Evolutionary conservation across 2,329 filamentous ascomycete genomes (phyloP).

Genomic region (Colletotrichum magnum): DNA sequence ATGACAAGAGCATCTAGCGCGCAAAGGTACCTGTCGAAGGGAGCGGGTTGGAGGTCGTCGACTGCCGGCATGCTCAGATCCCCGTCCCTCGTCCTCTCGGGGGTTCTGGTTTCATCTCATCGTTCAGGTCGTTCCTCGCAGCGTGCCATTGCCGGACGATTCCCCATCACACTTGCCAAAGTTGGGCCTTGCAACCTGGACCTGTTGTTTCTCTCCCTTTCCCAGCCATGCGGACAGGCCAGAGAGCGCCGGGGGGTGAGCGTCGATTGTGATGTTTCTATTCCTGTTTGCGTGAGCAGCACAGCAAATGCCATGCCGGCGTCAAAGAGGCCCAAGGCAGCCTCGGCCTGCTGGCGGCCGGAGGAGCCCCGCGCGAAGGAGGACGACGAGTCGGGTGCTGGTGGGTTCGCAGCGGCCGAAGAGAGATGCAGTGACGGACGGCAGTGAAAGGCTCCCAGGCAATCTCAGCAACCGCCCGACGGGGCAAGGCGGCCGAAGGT

Average conservation of each 20-base stretch:
- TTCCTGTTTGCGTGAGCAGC: slow-evolving; percentile 27
- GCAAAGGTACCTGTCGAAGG: slow-evolving; percentile 8
- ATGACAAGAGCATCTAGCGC: slow-evolving; percentile 10
- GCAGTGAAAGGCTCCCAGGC: slow-evolving; percentile 29
- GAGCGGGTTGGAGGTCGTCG: slow-evolving; percentile 17
- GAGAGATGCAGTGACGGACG: not conserved
- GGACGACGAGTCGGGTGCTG: not conserved
- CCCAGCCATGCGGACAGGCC: slow-evolving; percentile 22
- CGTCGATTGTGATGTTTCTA: slow-evolving; percentile 38
- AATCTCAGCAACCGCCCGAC: slow-evolving; percentile 40
- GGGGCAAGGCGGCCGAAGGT: slow-evolving; percentile 31
- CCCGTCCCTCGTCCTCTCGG: slow-evolving; percentile 22
- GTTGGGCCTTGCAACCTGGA: slow-evolving; percentile 21
- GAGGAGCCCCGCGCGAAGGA: slow-evolving; percentile 21
- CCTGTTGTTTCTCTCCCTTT: slow-evolving; percentile 26
- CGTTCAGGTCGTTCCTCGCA: slow-evolving; percentile 35
- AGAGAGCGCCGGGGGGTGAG: not conserved
- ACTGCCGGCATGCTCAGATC: slow-evolving; percentile 37
- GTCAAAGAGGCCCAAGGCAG: slow-evolving; percentile 28
- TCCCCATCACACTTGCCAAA: slow-evolving; percentile 8
- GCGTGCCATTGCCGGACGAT: slow-evolving; percentile 38
- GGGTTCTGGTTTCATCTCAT: slow-evolving; percentile 39
- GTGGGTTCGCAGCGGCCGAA: slow-evolving; percentile 4
- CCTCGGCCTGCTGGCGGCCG: slow-evolving; percentile 26
- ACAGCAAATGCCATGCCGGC: slow-evolving; percentile 25